Percentiles rank a stretch among this genome's conserved stretches.
Evolutionary conservation across 805 yeast species (phyloP).

Genomic region (Myxozyma neglecta): DNA sequence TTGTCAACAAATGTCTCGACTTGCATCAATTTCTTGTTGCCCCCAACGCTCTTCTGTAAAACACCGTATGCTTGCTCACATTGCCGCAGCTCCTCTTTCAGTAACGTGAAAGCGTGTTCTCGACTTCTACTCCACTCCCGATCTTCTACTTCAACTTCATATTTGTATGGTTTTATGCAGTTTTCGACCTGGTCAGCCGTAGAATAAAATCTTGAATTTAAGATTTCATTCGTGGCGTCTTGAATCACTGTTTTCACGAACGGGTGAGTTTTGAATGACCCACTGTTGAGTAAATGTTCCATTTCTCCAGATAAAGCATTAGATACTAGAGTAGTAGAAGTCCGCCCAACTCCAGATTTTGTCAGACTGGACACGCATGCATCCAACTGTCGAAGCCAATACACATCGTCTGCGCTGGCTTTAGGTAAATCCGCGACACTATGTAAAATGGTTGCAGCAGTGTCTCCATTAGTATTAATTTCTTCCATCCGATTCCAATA

Average conservation of each 20-base stretch:
- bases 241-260: conserved; percentile 75
- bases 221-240: conserved; percentile 80
- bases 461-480: conserved; percentile 22
- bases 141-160: conserved; percentile 94
- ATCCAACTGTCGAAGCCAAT: conserved; percentile 88
- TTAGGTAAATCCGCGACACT: conserved; percentile 56
- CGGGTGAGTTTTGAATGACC: conserved; percentile 83
- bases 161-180: conserved; percentile 95
- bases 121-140: conserved; percentile 86
- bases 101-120: conserved; percentile 68
- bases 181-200: conserved; percentile 99
- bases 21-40: conserved; percentile 69
- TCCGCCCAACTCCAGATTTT: conserved; percentile 89
- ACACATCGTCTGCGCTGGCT: conserved; percentile 64
- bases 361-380: conserved; percentile 80
- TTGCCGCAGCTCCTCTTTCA: conserved; percentile 83
- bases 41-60: conserved; percentile 73
- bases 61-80: conserved; percentile 63
- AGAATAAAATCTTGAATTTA: conserved; percentile 75
- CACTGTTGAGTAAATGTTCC: conserved; percentile 66
- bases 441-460: conserved; percentile 45
- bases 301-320: conserved; percentile 78
- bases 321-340: conserved; percentile 79
- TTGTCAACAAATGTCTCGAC: conserved; percentile 65
- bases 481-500: conserved; percentile 79